Evolutionary conservation across 2,329 filamentous ascomycete species (phyloP), one percentile per base, ranked within the genome.

Genomic region (Dichotomopilus funicola): DNA sequence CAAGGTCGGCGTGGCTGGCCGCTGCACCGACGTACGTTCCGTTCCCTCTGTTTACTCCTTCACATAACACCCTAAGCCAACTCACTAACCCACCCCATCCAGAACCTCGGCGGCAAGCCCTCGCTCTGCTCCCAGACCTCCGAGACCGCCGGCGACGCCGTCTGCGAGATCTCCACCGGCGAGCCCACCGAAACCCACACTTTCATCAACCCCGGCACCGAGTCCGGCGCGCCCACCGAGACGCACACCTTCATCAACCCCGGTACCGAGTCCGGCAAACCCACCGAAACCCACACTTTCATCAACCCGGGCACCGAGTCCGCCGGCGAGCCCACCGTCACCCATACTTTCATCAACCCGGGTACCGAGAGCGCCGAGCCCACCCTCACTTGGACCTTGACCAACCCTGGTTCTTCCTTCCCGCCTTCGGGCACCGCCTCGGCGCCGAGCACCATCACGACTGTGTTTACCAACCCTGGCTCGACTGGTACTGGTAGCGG

Each of bases 81-180:
- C 31, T 27, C 19, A 35, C 6, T n/a, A 10, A 27, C 19, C 3
- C 11, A 6, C 12, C 19, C 19, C 31, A 7, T n/a, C 19, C 44
- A 68, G 66, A 74, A 77, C 64, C 67, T 78, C 35, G 74, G 72
- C 34, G 63, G 67, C 41, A 54, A 62, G 49, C 67, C 66, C 11
- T 62, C 71, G 34, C 63, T 66, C 11, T 79, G 76, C 70, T 76
- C 65, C 61, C 66, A 77, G 65, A 69, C 70, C 49, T 66, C 67
- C 36, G 49, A 62, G 10, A 65, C 63, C 9, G 67, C 68, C 40
- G 75, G 75, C 53, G 72, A 77, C 54, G 77, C 75, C 47, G 73
- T 71, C 53, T 79, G 77, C 65, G 68, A 71, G 61, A 78, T 76
- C 49, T 45, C 51, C 27, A 41, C 34, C 9, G 43, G 9, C 8